phyloP scores from a whole-genome alignment of 257 asterid species.

The Leptodermis oblonga region DNA sequence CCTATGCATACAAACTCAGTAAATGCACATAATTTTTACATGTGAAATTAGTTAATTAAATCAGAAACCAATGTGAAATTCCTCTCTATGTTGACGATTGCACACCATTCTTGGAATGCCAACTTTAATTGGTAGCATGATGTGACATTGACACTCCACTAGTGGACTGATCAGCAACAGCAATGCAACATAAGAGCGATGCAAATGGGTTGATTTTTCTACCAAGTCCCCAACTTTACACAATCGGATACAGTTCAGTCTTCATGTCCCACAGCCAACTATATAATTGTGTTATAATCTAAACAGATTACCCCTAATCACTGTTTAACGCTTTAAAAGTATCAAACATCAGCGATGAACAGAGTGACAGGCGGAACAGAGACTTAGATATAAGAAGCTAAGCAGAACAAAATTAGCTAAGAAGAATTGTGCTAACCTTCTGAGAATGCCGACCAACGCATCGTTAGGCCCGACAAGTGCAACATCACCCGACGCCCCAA shows the following conservation, averaged over 20 bases:
- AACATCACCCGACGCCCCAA: conserved; percentile 43
- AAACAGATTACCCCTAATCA: neutral
- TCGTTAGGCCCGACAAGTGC: conserved; percentile 57
- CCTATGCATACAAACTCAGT: neutral
- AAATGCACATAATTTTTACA: neutral
- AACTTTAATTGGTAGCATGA: neutral
- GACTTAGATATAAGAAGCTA: neutral
- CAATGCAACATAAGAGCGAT: neutral
- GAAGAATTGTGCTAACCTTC: conserved; percentile 36
- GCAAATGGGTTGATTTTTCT: neutral
- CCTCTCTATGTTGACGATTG: neutral
- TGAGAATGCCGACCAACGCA: conserved; percentile 55
- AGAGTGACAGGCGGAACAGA: neutral
- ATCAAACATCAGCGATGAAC: neutral
- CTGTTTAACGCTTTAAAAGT: neutral
- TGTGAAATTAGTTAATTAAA: neutral
- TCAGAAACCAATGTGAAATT: neutral
- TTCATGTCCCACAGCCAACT: neutral
- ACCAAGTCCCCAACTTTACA: neutral
- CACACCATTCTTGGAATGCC: neutral
- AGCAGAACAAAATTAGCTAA: neutral
- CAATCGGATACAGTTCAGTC: neutral
- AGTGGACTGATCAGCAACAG: neutral
- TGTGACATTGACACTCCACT: neutral
- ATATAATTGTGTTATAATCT: neutral